Conservation (phyloP, 2,329 filamentous ascomycete genomes). For the Verticillium klebahnii region DNA sequence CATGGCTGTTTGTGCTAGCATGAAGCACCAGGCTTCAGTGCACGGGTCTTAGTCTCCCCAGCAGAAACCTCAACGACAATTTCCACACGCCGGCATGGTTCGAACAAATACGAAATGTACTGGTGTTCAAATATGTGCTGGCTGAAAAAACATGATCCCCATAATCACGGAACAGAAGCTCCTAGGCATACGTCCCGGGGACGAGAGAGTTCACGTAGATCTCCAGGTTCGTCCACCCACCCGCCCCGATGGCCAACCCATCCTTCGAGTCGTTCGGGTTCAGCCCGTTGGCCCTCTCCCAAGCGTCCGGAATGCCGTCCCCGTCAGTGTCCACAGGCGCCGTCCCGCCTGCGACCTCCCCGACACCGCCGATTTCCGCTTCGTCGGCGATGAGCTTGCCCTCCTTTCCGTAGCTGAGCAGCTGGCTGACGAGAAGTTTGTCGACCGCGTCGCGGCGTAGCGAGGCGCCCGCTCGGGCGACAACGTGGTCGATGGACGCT, state of each 20-base stretch:
- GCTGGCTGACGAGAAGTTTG: conserved; percentile 32
- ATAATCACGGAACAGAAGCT: no score
- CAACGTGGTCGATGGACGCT: conserved; percentile 34
- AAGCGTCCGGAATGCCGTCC: conserved; percentile 46
- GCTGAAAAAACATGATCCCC: not conserved
- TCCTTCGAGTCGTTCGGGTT: conserved; percentile 32
- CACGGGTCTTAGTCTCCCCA: no score
- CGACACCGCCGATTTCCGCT: conserved; percentile 34
- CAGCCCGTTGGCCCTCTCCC: conserved; percentile 37
- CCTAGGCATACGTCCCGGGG: conserved; percentile 7
- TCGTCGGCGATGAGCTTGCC: conserved; percentile 43
- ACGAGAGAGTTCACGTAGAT: conserved; percentile 46
- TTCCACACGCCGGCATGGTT: no score
- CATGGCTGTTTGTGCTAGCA: no score
- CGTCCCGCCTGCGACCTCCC: conserved; percentile 30
- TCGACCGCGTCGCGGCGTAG: conserved; percentile 40
- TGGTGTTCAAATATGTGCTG: not conserved
- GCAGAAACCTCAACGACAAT: no score
- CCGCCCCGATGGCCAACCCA: conserved; percentile 33
- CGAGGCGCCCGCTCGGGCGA: conserved; percentile 35
- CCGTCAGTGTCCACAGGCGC: conserved; percentile 38
- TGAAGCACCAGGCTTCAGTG: no score
- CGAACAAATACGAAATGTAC: not conserved
- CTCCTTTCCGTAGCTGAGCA: conserved; percentile 37
- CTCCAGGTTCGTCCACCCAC: conserved; percentile 42